Evolutionary conservation across 352 stramenopile species (phyloP).

Genomic region (Phytophthora quininea): DNA sequence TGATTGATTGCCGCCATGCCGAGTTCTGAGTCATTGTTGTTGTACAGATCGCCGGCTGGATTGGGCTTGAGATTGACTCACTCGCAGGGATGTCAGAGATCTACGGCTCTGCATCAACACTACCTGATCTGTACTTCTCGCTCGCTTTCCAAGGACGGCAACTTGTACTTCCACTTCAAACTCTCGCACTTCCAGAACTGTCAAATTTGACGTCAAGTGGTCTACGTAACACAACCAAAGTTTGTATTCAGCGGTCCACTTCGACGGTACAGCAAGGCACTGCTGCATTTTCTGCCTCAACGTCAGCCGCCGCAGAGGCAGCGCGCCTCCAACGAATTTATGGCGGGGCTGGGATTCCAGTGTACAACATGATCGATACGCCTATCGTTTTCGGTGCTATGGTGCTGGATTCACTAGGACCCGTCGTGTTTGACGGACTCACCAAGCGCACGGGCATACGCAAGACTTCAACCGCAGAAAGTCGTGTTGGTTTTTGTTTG

Average conservation of each 20-base stretch:
- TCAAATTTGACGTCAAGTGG: slow-evolving; percentile 9
- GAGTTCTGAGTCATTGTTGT: neutral
- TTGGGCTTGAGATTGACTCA: slow-evolving; percentile 52
- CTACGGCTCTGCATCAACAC: slow-evolving; percentile 1
- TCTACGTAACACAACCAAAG: slow-evolving; percentile 13
- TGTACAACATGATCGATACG: slow-evolving; percentile 76
- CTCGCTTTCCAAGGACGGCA: slow-evolving; percentile 39
- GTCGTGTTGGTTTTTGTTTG: neutral
- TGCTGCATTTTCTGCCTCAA: slow-evolving; percentile 45
- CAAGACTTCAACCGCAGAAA: neutral
- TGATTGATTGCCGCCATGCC: neutral
- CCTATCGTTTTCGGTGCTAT: slow-evolving; percentile 69
- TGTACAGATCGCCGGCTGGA: slow-evolving; percentile 57
- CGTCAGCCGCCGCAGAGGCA: slow-evolving; percentile 47
- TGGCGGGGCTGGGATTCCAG: slow-evolving; percentile 45
- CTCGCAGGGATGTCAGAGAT: slow-evolving; percentile 56
- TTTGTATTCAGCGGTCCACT: slow-evolving; percentile 61
- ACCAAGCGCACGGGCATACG: slow-evolving; percentile 43
- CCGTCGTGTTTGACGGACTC: slow-evolving; percentile 49
- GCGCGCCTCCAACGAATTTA: slow-evolving; percentile 60
- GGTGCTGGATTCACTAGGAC: slow-evolving; percentile 51
- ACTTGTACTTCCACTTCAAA: slow-evolving; percentile 49
- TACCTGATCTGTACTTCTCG: slow-evolving; percentile 56
- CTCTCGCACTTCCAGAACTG: slow-evolving; percentile 49
- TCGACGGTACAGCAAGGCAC: slow-evolving; percentile 66